Evolutionary conservation across 331 rosid species (phyloP).

Genomic region (Arachis monticola): DNA sequence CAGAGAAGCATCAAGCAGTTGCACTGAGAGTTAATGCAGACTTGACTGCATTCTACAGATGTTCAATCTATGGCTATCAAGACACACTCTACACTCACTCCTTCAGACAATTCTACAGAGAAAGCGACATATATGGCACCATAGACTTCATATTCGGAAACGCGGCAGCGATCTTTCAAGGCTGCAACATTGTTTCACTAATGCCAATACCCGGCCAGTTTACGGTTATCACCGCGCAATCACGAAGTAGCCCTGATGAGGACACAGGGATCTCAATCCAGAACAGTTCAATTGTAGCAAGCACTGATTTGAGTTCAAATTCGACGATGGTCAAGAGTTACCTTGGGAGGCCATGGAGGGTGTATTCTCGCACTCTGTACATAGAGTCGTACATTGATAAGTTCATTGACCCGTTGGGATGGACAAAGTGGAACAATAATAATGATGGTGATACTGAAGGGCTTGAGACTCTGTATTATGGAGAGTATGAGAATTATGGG

Average conservation of each 20-base stretch:
- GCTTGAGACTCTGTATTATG: constrained; percentile 62
- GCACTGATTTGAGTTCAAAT: constrained; percentile 49
- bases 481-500: constrained; percentile 72
- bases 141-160: constrained; percentile 76
- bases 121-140: constrained; percentile 72
- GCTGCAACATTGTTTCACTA: constrained; percentile 51
- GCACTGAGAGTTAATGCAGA: constrained; percentile 75
- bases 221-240: constrained; percentile 69
- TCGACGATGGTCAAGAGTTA: constrained; percentile 57
- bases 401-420: constrained; percentile 64
- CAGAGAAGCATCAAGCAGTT: constrained; percentile 68
- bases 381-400: constrained; percentile 62
- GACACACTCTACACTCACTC: constrained; percentile 77
- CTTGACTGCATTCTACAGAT: constrained; percentile 59
- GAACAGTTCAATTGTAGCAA: constrained; percentile 66
- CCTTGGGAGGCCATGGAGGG: constrained; percentile 78
- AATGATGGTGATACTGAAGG: constrained; percentile 27
- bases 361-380: constrained; percentile 58
- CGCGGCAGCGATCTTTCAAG: constrained; percentile 69
- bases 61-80: constrained; percentile 62
- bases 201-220: constrained; percentile 62
- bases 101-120: constrained; percentile 74
- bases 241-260: constrained; percentile 63
- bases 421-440: constrained; percentile 60
- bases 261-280: constrained; percentile 76